Conservation (phyloP, 2,329 filamentous ascomycete genomes). For the Blumeriella jaapii region DNA sequence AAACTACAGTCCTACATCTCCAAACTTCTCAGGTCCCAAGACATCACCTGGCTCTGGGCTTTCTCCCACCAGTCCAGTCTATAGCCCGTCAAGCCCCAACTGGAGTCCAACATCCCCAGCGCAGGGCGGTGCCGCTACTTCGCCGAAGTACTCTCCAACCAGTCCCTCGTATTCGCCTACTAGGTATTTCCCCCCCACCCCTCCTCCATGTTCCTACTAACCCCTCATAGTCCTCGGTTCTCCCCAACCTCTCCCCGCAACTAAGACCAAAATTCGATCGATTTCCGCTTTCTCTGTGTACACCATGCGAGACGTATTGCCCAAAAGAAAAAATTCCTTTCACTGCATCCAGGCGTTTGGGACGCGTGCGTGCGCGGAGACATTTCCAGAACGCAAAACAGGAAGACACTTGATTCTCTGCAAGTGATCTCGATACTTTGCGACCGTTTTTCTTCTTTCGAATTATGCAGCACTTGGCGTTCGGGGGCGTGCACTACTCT, state of each 20-base stretch:
- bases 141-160: conserved; percentile 30
- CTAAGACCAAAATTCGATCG: conserved; percentile 8
- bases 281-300: conserved; percentile 18
- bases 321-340: conserved; percentile 17
- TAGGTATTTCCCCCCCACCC: neutral
- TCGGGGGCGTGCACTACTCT: neutral
- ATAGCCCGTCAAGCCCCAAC: conserved; percentile 24
- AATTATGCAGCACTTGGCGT: conserved; percentile 9
- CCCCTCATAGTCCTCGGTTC: conserved; percentile 21
- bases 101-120: conserved; percentile 25
- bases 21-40: conserved; percentile 21
- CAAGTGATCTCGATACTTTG: conserved; percentile 4
- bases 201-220: neutral
- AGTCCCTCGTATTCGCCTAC: conserved; percentile 7
- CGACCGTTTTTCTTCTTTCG: conserved; percentile 6
- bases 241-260: conserved; percentile 23
- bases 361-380: conserved; percentile 5
- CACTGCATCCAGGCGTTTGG: conserved; percentile 16
- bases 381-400: conserved; percentile 2
- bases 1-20: conserved; percentile 23
- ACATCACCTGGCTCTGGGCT: conserved; percentile 21
- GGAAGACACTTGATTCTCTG: conserved; percentile 3
- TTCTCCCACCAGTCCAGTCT: conserved; percentile 25
- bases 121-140: conserved; percentile 22
- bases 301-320: conserved; percentile 17